phyloP scores from a whole-genome alignment of 306 rosid species.

The Comarum palustre region DNA sequence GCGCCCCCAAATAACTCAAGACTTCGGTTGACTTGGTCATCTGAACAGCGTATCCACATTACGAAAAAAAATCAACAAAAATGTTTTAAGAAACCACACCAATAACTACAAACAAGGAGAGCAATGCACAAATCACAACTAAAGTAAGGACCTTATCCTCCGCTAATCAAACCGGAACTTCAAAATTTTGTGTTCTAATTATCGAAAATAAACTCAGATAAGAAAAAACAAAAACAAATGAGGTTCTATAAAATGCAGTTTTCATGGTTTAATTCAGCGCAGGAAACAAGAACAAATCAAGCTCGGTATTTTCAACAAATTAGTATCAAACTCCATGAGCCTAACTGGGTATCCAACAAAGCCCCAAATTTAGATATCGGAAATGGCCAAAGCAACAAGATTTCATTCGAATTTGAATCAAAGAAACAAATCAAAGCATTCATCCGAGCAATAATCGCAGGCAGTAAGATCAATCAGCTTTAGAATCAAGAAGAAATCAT shows the following conservation, averaged over 20 bases:
- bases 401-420: not conserved
- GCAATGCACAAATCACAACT: not conserved
- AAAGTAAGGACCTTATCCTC: not conserved
- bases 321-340: not conserved
- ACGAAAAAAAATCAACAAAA: not conserved
- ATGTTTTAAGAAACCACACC: not conserved
- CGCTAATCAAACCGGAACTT: not conserved
- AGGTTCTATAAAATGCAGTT: not conserved
- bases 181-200: not conserved
- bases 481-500: not conserved
- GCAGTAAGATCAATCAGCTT: not conserved
- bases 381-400: not conserved
- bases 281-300: not conserved
- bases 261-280: not conserved
- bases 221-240: not conserved
- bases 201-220: not conserved
- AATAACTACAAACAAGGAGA: not conserved
- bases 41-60: slow-evolving; percentile 22
- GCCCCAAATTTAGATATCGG: not conserved
- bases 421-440: not conserved
- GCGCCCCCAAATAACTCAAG: slow-evolving; percentile 37
- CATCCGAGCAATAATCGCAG: not conserved
- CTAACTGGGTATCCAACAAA: not conserved
- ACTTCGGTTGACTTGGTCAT: slow-evolving; percentile 33
- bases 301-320: not conserved